phyloP scores from a whole-genome alignment of 768 basidiomycete species.

The Leccinum variicolor region DNA sequence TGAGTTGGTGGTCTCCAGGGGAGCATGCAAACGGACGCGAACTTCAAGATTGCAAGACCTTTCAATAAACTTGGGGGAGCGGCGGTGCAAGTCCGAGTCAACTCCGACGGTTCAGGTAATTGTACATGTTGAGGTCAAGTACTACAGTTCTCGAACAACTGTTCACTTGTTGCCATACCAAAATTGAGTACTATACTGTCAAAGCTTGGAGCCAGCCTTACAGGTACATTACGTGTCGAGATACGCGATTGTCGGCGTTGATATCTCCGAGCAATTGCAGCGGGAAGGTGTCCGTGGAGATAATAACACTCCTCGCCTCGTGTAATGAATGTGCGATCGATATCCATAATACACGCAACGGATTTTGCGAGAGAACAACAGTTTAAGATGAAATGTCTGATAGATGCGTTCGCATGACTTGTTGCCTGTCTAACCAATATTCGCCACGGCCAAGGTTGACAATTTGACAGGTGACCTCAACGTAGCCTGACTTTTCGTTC shows the following conservation, averaged over 20 bases:
- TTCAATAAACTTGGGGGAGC: neutral
- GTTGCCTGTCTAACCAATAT: neutral
- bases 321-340: neutral
- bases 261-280: constrained; percentile 5
- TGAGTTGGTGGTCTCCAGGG: neutral
- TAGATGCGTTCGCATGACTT: neutral
- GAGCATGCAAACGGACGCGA: neutral
- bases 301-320: neutral
- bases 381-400: neutral
- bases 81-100: neutral
- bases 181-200: neutral
- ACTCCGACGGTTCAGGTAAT: neutral
- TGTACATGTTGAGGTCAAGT: neutral
- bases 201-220: neutral
- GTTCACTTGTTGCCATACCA: neutral
- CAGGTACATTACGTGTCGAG: constrained; percentile 7
- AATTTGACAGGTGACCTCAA: neutral
- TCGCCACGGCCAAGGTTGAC: neutral
- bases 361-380: neutral
- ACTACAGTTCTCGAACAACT: neutral
- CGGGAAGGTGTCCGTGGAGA: constrained; percentile 1
- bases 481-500: neutral
- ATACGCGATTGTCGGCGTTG: constrained; percentile 14
- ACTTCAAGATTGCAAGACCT: neutral
- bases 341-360: neutral